Evolutionary conservation across 2,329 filamentous ascomycete species (phyloP).

Genomic region (Colletotrichum euphorbiae): DNA sequence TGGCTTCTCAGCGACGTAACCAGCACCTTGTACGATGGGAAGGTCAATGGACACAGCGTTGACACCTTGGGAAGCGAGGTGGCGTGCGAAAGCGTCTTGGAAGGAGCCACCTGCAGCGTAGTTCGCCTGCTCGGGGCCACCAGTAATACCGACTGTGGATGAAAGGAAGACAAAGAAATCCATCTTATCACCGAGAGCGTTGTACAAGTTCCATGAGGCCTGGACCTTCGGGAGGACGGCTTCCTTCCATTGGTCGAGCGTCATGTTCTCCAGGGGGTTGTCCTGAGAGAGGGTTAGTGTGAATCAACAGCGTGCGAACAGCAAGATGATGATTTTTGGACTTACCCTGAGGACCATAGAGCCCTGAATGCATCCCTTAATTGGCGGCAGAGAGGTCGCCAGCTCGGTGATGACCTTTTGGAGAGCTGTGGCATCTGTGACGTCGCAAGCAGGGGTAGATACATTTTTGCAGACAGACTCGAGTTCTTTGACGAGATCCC

Average conservation of each 20-base stretch:
- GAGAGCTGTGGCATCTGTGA: slow-evolving; percentile 32
- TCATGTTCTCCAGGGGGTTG: slow-evolving; percentile 37
- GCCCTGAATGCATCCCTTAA: slow-evolving; percentile 37
- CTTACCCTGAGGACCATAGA: slow-evolving; percentile 43
- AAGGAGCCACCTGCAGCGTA: slow-evolving; percentile 59
- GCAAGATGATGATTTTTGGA: background rate
- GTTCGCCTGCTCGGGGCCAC: slow-evolving; percentile 53
- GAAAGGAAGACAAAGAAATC: slow-evolving; percentile 53
- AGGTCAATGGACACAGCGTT: slow-evolving; percentile 63
- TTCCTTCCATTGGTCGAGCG: slow-evolving; percentile 37
- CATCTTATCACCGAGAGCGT: slow-evolving; percentile 45
- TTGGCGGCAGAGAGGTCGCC: slow-evolving; percentile 23
- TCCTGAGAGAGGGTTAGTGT: slow-evolving; percentile 30
- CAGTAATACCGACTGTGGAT: slow-evolving; percentile 45
- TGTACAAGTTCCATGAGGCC: slow-evolving; percentile 47
- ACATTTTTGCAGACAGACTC: slow-evolving; percentile 24
- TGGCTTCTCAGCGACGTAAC: slow-evolving; percentile 61
- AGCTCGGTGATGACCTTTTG: slow-evolving; percentile 4
- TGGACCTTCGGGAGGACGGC: slow-evolving; percentile 49
- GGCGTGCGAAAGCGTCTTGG: slow-evolving; percentile 55
- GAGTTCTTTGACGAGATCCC: slow-evolving; percentile 40
- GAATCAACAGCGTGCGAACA: too few relatives aligned
- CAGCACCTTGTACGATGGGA: slow-evolving; percentile 62
- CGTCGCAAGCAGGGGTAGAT: slow-evolving; percentile 40
- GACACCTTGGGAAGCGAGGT: slow-evolving; percentile 53